Percentiles rank a stretch among this genome's conserved stretches.
phyloP scores from a whole-genome alignment of 805 yeast genomes.

The Priceomyces haplophilus region DNA sequence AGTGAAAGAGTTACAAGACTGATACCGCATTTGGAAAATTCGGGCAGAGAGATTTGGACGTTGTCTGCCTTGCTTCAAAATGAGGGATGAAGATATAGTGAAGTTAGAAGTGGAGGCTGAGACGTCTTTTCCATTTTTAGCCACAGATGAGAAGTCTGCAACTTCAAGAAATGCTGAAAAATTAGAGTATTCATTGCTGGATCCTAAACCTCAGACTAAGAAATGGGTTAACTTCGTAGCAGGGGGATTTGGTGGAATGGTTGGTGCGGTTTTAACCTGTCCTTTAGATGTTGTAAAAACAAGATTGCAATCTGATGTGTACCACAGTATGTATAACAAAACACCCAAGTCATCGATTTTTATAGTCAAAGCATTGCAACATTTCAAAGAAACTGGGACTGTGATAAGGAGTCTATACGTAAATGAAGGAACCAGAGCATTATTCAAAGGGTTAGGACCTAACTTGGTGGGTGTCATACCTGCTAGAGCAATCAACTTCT shows the following conservation, averaged over 20 bases:
- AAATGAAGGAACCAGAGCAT: conserved; percentile 78
- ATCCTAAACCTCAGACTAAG: conserved; percentile 18
- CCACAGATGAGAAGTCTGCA: conserved; percentile 70
- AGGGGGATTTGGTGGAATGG: conserved; percentile 95
- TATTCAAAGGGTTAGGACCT: conserved; percentile 95
- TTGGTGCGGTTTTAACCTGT: conserved; percentile 90
- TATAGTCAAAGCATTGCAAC: conserved; percentile 53
- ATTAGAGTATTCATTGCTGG: conserved; percentile 14
- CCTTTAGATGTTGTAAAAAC: conserved; percentile 97
- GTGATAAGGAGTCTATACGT: conserved; percentile 67
- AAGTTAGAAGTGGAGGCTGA: conserved; percentile 52
- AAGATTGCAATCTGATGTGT: conserved; percentile 86
- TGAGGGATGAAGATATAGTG: conserved; percentile 8
- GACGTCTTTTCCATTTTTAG: conserved; percentile 58
- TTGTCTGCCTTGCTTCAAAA: background rate
- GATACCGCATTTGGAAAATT: too few species aligned
- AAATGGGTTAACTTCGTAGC: conserved; percentile 82
- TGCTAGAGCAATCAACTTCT: conserved; percentile 93
- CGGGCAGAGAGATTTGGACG: background rate
- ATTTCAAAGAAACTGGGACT: conserved; percentile 76
- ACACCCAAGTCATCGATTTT: conserved; percentile 40
- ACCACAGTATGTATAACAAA: conserved; percentile 52
- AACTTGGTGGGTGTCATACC: conserved; percentile 97
- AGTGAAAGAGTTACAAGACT: too few species aligned
- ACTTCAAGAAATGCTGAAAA: conserved; percentile 41